Percentiles rank a stretch among this genome's conserved stretches.
Conservation (phyloP, 164 flowering plant genomes). For the Sextonia rubra region DNA sequence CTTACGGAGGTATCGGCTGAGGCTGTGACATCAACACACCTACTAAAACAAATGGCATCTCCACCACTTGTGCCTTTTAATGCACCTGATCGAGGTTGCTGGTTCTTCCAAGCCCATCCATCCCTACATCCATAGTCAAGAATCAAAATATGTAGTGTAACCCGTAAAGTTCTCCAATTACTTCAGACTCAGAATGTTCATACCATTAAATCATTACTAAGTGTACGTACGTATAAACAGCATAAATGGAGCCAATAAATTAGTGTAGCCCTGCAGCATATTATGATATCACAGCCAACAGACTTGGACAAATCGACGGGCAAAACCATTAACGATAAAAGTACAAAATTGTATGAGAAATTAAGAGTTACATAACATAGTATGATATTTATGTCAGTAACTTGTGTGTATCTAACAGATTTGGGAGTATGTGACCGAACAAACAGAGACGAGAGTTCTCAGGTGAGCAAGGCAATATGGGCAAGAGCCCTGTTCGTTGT, state of each 20-base stretch:
- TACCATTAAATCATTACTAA: neutral
- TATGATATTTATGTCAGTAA: no score
- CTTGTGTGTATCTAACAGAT: no score
- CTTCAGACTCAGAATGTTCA: no score
- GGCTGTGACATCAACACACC: constrained; percentile 85
- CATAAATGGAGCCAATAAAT: neutral
- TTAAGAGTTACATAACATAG: no score
- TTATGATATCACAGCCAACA: neutral
- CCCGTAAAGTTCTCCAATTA: neutral
- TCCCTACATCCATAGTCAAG: constrained; percentile 30
- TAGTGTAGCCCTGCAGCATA: neutral
- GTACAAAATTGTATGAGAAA: no score
- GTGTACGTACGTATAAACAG: neutral
- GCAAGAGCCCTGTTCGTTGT: no score
- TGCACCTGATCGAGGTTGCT: constrained; percentile 67
- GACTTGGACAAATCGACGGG: neutral
- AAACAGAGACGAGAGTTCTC: no score
- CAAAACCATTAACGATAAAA: no score
- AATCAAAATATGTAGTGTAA: neutral
- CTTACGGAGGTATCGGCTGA: constrained; percentile 75
- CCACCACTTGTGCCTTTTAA: constrained; percentile 89
- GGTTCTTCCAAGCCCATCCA: constrained; percentile 83
- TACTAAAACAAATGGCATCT: constrained; percentile 74
- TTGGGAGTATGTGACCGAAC: no score
- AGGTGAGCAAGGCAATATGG: no score